Conservation (phyloP, 495 filamentous ascomycete genomes). For the Jackrogersella minutella region DNA sequence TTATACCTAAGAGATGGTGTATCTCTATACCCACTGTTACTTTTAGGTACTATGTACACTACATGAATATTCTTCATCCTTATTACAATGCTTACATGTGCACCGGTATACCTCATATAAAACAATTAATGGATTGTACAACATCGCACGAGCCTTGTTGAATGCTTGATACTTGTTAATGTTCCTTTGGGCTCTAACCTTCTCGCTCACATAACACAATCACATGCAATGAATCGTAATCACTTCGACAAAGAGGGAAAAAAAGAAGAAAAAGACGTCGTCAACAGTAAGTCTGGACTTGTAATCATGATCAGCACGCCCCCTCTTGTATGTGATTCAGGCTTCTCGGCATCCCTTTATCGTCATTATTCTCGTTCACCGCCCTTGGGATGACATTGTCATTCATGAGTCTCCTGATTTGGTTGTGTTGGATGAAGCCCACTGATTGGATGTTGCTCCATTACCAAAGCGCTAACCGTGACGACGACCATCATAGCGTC, state of each 20-base stretch:
- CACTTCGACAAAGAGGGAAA: too few relatives aligned
- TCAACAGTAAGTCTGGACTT: conserved; percentile 2
- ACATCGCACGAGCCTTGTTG: neutral
- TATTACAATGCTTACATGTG: too few relatives aligned
- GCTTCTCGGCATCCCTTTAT: conserved; percentile 24
- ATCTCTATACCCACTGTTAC: neutral
- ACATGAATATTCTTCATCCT: too few relatives aligned
- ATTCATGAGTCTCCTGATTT: conserved; percentile 33
- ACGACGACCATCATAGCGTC: conserved; percentile 31
- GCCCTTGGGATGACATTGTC: conserved; percentile 21
- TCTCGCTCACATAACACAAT: conserved; percentile 1
- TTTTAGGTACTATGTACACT: neutral
- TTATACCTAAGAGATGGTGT: neutral
- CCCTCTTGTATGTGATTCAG: conserved; percentile 25
- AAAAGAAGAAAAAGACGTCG: neutral
- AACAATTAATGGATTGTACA: too few relatives aligned
- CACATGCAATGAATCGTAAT: conserved; percentile 27
- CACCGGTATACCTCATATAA: neutral
- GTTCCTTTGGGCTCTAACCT: neutral
- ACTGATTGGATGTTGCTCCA: conserved; percentile 30
- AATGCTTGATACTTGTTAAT: too few relatives aligned
- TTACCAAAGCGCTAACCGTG: conserved; percentile 37
- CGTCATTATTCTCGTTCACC: conserved; percentile 34
- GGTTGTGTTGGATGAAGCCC: conserved; percentile 1
- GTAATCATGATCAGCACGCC: conserved; percentile 34